A percentile compares a stretch with the other conserved stretches of the same genome.
These are phyloP conservation scores for Cladophialophora exuberans DNA, from an alignment of 2,329 filamentous ascomycete species.

Conservation along the genomic window DNA sequence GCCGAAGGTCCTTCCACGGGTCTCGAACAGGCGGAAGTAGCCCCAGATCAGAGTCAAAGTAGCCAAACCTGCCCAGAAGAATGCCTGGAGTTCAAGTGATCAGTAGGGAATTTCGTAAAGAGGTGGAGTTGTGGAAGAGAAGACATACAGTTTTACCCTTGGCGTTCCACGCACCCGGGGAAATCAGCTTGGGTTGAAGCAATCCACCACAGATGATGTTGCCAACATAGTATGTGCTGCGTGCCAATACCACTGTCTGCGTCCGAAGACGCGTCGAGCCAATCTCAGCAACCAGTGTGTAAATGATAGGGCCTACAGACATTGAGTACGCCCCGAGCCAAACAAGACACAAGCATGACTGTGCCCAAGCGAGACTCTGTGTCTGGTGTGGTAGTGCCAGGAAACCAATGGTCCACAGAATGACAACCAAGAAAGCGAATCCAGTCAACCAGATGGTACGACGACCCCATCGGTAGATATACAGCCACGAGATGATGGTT, in stretches of 20 bases:
- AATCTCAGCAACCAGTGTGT: slow-evolving; percentile 57
- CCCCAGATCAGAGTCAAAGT: slow-evolving; percentile 43
- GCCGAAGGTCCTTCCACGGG: slow-evolving; percentile 42
- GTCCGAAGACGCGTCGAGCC: slow-evolving; percentile 57
- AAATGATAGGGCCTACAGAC: slow-evolving; percentile 59
- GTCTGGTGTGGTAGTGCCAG: slow-evolving; percentile 36
- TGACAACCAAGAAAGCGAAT: slow-evolving; percentile 35
- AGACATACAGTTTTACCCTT: slow-evolving; percentile 32
- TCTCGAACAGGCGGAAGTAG: slow-evolving; percentile 47
- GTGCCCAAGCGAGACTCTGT: slow-evolving; percentile 38
- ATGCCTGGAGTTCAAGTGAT: slow-evolving; percentile 4
- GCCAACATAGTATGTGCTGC: slow-evolving; percentile 53
- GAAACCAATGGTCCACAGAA: slow-evolving; percentile 39
- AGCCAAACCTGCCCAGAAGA: slow-evolving; percentile 36
- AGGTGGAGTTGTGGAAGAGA: background rate
- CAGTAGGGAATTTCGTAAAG: background rate
- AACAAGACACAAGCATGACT: slow-evolving; percentile 34
- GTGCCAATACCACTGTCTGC: slow-evolving; percentile 58
- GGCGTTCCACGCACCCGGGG: slow-evolving; percentile 40
- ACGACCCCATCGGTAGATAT: slow-evolving; percentile 39
- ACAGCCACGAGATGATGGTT: slow-evolving; percentile 38
- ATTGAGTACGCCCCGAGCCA: slow-evolving; percentile 54
- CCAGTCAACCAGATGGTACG: slow-evolving; percentile 42
- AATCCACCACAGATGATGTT: slow-evolving; percentile 38
- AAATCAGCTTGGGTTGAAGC: slow-evolving; percentile 40